phyloP scores from a whole-genome alignment of 2,329 filamentous ascomycete genomes.

The Epichloe glyceriae region DNA sequence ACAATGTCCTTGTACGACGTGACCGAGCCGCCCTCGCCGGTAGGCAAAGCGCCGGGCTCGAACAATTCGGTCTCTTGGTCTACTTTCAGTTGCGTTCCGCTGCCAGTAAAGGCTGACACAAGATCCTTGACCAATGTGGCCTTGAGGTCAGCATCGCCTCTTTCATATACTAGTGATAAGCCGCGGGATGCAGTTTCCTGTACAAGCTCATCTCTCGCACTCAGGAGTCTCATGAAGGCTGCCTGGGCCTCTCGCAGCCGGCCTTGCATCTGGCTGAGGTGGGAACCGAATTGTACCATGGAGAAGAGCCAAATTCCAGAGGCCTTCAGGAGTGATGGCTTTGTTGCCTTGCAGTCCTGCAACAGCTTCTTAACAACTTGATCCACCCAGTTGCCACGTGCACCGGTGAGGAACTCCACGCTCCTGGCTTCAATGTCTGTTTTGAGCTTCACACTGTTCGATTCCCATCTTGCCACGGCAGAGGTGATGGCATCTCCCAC shows the following conservation, averaged over 20 bases:
- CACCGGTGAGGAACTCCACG: slow-evolving; percentile 23
- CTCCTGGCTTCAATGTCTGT: slow-evolving; percentile 55
- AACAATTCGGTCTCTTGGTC: slow-evolving; percentile 87
- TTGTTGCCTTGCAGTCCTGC: slow-evolving; percentile 65
- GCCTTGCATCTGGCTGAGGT: slow-evolving; percentile 59
- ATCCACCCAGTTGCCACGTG: slow-evolving; percentile 30
- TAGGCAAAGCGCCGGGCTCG: slow-evolving; percentile 79
- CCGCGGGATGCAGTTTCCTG: slow-evolving; percentile 92
- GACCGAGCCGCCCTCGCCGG: slow-evolving; percentile 75
- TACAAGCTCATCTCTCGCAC: slow-evolving; percentile 82
- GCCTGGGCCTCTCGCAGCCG: slow-evolving; percentile 68
- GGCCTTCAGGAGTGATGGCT: slow-evolving; percentile 80
- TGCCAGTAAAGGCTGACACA: slow-evolving; percentile 76
- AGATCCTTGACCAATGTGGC: slow-evolving; percentile 77
- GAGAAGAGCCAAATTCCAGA: slow-evolving; percentile 93
- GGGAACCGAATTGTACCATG: slow-evolving; percentile 78
- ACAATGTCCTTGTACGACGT: slow-evolving; percentile 98
- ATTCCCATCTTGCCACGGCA: slow-evolving; percentile 69
- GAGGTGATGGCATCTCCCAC: slow-evolving; percentile 80
- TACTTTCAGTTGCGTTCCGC: slow-evolving; percentile 63
- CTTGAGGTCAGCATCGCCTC: slow-evolving; percentile 69
- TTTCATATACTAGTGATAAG: slow-evolving; percentile 85
- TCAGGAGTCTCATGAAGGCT: slow-evolving; percentile 77
- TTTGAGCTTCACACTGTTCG: slow-evolving; percentile 60
- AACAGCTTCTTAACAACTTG: slow-evolving; percentile 60